Conservation (phyloP, 768 basidiomycete genomes). For the Kwoniella pini region DNA sequence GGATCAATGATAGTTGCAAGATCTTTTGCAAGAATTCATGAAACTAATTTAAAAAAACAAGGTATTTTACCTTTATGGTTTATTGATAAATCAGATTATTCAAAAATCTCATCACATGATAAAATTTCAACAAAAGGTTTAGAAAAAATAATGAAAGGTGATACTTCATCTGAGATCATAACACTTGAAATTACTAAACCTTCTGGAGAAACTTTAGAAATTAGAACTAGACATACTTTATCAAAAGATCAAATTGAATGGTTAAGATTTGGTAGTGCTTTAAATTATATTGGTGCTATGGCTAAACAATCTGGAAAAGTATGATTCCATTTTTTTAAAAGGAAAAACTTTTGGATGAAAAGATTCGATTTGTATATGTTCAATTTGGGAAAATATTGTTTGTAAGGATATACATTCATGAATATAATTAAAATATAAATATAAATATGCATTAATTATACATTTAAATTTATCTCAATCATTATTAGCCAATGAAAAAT, state of each 20-base stretch:
- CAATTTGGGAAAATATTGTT: no score
- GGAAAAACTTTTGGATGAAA: background rate
- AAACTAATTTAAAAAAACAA: constrained; percentile 98
- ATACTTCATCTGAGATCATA: constrained; percentile 57
- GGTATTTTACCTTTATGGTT: constrained; percentile 97
- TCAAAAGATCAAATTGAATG: constrained; percentile 85
- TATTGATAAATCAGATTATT: constrained; percentile 79
- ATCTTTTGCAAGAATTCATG: constrained; percentile 97
- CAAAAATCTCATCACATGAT: constrained; percentile 75
- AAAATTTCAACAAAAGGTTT: constrained; percentile 81
- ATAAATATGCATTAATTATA: no score
- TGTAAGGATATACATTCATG: no score
- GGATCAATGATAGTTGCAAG: constrained; percentile 84
- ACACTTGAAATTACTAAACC: constrained; percentile 67
- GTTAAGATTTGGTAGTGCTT: constrained; percentile 81
- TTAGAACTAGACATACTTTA: constrained; percentile 84
- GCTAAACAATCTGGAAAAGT: constrained; percentile 26
- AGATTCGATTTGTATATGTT: no score
- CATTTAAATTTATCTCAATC: no score
- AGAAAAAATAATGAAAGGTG: constrained; percentile 59
- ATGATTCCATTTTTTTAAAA: background rate
- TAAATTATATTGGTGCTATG: constrained; percentile 70
- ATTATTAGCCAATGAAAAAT: no score
- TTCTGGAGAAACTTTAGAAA: constrained; percentile 65
- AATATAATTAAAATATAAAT: no score